phyloP scores from a whole-genome alignment of 1,284 basidiomycete genomes.

The Trametes versicolor region DNA sequence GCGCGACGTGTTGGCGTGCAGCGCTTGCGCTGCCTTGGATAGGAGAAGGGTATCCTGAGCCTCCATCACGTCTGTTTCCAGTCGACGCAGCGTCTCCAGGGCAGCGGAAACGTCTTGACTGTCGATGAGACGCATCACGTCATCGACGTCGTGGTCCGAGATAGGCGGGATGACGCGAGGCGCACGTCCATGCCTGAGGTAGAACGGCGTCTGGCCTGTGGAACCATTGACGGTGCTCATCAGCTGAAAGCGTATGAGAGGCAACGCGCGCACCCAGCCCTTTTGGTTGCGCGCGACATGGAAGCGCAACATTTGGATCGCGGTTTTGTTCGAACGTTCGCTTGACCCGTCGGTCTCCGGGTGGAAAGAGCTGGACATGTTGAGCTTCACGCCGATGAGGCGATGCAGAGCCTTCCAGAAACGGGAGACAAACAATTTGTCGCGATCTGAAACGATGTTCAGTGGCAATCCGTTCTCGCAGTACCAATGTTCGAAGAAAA shows the following conservation, averaged over 20 bases:
- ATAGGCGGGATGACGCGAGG: not conserved
- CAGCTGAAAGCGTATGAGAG: not conserved
- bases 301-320: constrained; percentile 34
- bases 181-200: not conserved
- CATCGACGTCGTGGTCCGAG: too few species aligned
- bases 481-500: not conserved
- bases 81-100: not conserved
- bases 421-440: not conserved
- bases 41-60: constrained; percentile 31
- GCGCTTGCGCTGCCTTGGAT: constrained; percentile 30
- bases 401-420: not conserved
- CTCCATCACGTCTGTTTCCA: constrained; percentile 26
- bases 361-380: constrained; percentile 45
- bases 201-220: not conserved
- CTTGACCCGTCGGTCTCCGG: constrained; percentile 49
- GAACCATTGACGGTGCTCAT: not conserved
- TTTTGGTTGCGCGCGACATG: not conserved
- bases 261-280: not conserved
- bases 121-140: too few species aligned
- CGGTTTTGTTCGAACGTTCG: constrained; percentile 35
- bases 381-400: not conserved
- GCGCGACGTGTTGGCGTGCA: not conserved
- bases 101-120: not conserved
- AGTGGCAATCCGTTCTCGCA: not conserved
- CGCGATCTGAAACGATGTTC: not conserved